Evolutionary conservation across 352 stramenopile genomes (phyloP).

Genomic region (Phytophthora colocasiae): DNA sequence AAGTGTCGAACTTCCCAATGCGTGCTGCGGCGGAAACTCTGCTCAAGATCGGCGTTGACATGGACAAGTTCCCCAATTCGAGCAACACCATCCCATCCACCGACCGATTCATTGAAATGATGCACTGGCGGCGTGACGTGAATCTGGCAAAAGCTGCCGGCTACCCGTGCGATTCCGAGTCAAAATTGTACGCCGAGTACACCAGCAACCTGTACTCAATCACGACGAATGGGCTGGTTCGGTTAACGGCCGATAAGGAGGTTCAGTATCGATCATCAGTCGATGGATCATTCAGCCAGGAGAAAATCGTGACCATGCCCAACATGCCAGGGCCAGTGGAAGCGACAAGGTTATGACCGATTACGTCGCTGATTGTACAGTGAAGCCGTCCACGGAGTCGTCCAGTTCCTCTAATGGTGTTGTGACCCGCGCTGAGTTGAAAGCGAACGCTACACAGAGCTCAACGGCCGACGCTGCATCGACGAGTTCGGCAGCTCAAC

Average conservation of each 20-base stretch:
- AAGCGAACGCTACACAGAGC: conserved; percentile 2
- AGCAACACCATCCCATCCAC: conserved; percentile 31
- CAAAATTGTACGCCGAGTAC: conserved; percentile 54
- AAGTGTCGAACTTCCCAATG: conserved; percentile 53
- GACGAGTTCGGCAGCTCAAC: conserved; percentile 7
- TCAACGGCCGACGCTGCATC: conserved; percentile 9
- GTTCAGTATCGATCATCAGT: conserved; percentile 42
- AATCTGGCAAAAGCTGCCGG: conserved; percentile 48
- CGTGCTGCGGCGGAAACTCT: conserved; percentile 57
- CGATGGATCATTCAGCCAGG: conserved; percentile 31
- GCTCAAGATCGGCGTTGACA: conserved; percentile 58
- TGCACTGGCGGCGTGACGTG: conserved; percentile 55
- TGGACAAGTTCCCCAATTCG: conserved; percentile 23
- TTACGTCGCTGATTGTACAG: conserved; percentile 8
- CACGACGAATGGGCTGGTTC: conserved; percentile 49
- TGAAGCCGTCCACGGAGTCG: conserved; percentile 5
- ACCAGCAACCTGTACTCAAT: conserved; percentile 45
- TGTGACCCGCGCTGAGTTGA: conserved; percentile 1
- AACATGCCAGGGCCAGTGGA: conserved; percentile 11
- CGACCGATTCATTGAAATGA: conserved; percentile 51
- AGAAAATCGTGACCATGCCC: conserved; percentile 19
- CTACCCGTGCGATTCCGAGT: conserved; percentile 51
- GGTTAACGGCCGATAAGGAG: conserved; percentile 45
- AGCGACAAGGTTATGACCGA: conserved; percentile 8
- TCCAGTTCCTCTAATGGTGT: conserved; percentile 1